Conservation (phyloP, 2,329 filamentous ascomycete genomes). For the Trichoderma aggressivum region DNA sequence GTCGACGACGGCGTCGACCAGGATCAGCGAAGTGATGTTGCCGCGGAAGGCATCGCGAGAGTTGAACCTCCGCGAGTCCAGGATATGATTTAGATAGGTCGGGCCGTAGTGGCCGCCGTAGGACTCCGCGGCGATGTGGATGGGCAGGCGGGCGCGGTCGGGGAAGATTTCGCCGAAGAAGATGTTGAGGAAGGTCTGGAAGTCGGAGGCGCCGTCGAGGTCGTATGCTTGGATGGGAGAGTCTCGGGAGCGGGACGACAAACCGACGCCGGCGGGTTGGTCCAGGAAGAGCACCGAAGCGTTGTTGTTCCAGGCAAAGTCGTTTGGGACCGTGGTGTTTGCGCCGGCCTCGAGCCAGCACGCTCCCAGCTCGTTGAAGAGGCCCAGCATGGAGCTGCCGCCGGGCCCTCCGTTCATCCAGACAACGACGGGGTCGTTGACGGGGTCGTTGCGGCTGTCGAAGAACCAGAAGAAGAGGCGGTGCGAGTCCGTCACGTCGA, state of each 20-base stretch:
- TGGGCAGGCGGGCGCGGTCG: conserved; percentile 33
- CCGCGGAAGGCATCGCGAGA: conserved; percentile 31
- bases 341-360: conserved; percentile 19
- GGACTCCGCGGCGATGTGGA: conserved; percentile 47
- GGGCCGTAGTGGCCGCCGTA: conserved; percentile 39
- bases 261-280: conserved; percentile 57
- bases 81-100: conserved; percentile 20
- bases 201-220: conserved; percentile 43
- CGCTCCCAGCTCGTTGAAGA: conserved; percentile 21
- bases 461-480: conserved; percentile 30
- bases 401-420: conserved; percentile 40
- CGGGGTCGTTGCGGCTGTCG: conserved; percentile 25
- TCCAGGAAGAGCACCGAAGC: conserved; percentile 42
- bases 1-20: conserved; percentile 22
- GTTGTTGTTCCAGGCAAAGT: conserved; percentile 25
- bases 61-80: conserved; percentile 17
- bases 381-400: conserved; percentile 19
- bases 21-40: conserved; percentile 62
- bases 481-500: conserved; percentile 21
- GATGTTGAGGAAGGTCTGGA: conserved; percentile 48
- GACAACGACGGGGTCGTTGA: conserved; percentile 41
- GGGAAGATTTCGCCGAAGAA: conserved; percentile 45
- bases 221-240: conserved; percentile 35
- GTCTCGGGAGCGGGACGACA: conserved; percentile 41
- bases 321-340: conserved; percentile 16